phyloP scores from a whole-genome alignment of 768 basidiomycete species.

The Trametes elegans region DNA sequence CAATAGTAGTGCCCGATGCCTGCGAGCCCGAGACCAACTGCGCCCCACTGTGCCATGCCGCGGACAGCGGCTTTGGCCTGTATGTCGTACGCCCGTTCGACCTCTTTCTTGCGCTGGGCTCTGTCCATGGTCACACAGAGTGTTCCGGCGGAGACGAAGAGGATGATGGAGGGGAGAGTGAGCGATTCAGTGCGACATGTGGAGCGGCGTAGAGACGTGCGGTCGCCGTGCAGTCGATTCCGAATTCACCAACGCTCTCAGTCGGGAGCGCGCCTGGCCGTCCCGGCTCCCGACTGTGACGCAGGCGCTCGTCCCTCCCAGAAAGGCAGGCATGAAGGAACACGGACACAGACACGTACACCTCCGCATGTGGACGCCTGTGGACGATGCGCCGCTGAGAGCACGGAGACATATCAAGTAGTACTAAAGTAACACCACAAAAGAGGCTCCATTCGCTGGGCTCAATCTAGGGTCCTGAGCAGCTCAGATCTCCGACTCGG shows the following conservation, averaged over 20 bases:
- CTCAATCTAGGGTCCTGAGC: not conserved
- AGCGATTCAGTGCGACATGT: no score
- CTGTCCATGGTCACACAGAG: slow-evolving; percentile 14
- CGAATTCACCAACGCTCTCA: no score
- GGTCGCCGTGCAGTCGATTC: no score
- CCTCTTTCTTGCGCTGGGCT: slow-evolving; percentile 24
- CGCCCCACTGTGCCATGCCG: slow-evolving; percentile 54
- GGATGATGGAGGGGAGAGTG: no score
- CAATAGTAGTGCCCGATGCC: slow-evolving; percentile 67
- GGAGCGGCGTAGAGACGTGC: no score
- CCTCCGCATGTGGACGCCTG: not conserved
- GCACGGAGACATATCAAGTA: no score
- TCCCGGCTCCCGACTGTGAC: not conserved
- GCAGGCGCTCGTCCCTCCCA: not conserved
- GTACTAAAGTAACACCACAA: no score
- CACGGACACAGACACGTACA: not conserved
- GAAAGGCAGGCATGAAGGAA: slow-evolving; percentile 2
- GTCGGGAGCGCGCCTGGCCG: not conserved
- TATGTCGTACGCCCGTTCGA: slow-evolving; percentile 26
- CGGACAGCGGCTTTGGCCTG: slow-evolving; percentile 30
- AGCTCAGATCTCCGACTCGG: not conserved
- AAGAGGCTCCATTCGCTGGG: no score
- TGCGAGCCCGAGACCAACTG: slow-evolving; percentile 57
- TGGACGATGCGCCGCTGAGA: no score
- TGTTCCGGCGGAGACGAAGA: no score